Percentiles rank a stretch among this genome's conserved stretches.
phyloP scores from a whole-genome alignment of 805 yeast genomes.

The Debaryomyces prosopidis region DNA sequence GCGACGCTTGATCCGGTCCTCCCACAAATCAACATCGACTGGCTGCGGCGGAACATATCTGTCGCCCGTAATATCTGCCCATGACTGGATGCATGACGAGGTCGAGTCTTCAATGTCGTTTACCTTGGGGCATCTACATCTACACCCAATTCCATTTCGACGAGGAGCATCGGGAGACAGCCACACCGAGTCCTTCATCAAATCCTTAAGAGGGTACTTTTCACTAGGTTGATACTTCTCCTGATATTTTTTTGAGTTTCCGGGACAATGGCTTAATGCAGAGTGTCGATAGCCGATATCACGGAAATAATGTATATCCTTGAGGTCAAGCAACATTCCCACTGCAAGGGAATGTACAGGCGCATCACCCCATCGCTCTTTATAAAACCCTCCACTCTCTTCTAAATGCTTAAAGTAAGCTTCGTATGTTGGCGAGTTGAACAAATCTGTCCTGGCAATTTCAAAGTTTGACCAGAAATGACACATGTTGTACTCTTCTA shows the following conservation, averaged over 20 bases:
- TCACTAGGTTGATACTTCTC: constrained; percentile 39
- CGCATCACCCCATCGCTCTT: constrained; percentile 97
- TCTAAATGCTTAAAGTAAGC: constrained; percentile 72
- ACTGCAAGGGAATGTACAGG: constrained; percentile 89
- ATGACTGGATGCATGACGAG: constrained; percentile 51
- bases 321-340: constrained; percentile 66
- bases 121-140: constrained; percentile 73
- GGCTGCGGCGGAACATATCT: constrained; percentile 18
- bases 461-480: constrained; percentile 96
- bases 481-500: constrained; percentile 72
- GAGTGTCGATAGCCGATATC: constrained; percentile 91
- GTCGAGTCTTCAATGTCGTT: constrained; percentile 58
- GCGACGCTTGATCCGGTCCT: constrained; percentile 18
- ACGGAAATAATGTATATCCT: constrained; percentile 84
- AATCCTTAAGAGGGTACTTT: constrained; percentile 21
- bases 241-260: constrained; percentile 51
- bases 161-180: constrained; percentile 29
- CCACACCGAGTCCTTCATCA: constrained; percentile 32
- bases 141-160: constrained; percentile 69
- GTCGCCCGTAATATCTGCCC: constrained; percentile 45
- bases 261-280: constrained; percentile 80
- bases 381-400: constrained; percentile 75
- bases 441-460: constrained; percentile 80
- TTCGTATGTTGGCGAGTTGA: constrained; percentile 63
- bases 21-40: constrained; percentile 25